Conservation (phyloP, 257 asterid species). For the Primulina tabacum region DNA sequence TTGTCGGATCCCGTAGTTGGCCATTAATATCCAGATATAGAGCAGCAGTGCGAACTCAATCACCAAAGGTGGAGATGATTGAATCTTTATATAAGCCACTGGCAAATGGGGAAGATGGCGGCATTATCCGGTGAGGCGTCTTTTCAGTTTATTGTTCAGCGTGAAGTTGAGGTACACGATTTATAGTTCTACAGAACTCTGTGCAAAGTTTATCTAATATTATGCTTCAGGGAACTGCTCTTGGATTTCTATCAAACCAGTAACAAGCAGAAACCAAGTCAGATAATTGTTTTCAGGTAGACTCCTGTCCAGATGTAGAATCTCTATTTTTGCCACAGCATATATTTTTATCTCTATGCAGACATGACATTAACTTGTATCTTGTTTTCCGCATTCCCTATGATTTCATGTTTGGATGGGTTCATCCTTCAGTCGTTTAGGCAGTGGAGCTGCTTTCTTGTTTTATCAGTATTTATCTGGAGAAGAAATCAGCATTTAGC, state of each 20-base stretch:
- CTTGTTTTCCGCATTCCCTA: not conserved
- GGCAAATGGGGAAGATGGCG: constrained; percentile 81
- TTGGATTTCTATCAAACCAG: constrained; percentile 72
- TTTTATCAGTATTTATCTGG: constrained; percentile 11
- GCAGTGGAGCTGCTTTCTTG: constrained; percentile 20
- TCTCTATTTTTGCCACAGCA: no score
- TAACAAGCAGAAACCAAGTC: constrained; percentile 71
- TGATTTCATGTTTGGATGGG: constrained; percentile 9
- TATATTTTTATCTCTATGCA: no score
- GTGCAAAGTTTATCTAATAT: constrained; percentile 20
- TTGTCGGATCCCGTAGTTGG: constrained; percentile 92
- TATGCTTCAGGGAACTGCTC: constrained; percentile 76
- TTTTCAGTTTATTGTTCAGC: constrained; percentile 14
- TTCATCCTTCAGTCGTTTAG: not conserved
- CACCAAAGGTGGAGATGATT: constrained; percentile 81
- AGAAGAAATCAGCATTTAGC: constrained; percentile 4
- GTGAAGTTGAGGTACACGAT: constrained; percentile 2
- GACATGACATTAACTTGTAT: not conserved
- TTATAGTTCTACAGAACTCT: constrained; percentile 19
- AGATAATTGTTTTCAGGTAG: constrained; percentile 85
- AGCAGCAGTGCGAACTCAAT: constrained; percentile 88
- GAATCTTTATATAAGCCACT: constrained; percentile 78
- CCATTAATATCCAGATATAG: constrained; percentile 85
- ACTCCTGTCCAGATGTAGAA: constrained; percentile 14
- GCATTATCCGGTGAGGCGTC: constrained; percentile 71